A percentile compares a stretch with the other conserved stretches of the same genome.
Evolutionary conservation across 768 basidiomycete genomes (phyloP).

Genomic region (Hygrocybe coccinea): DNA sequence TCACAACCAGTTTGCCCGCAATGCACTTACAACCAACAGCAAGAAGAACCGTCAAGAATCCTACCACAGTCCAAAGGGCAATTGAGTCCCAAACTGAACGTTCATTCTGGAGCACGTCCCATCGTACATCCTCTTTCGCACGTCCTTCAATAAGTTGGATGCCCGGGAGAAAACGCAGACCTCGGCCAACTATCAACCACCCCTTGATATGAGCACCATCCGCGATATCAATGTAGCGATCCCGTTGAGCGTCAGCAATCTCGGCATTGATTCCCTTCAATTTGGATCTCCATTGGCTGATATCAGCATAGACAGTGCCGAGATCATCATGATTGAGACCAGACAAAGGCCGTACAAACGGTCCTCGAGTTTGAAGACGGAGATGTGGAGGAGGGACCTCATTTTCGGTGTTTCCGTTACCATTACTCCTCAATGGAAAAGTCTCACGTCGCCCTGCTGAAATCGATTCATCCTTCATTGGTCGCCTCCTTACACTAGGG

Average conservation of each 20-base stretch:
- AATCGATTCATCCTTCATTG: constrained; percentile 29
- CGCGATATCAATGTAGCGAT: constrained; percentile 67
- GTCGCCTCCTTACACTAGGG: constrained; percentile 29
- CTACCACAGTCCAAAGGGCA: constrained; percentile 56
- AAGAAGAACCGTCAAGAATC: constrained; percentile 46
- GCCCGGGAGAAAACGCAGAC: constrained; percentile 57
- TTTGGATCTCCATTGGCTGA: constrained; percentile 62
- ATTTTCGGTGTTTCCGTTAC: constrained; percentile 20
- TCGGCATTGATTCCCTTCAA: constrained; percentile 70
- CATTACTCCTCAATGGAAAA: constrained; percentile 50
- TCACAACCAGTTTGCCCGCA: background rate
- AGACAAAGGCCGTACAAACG: constrained; percentile 72
- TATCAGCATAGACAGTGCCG: constrained; percentile 61
- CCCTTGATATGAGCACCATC: constrained; percentile 66
- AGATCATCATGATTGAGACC: constrained; percentile 64
- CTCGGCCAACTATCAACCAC: constrained; percentile 73
- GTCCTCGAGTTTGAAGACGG: constrained; percentile 61
- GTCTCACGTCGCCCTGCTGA: constrained; percentile 49
- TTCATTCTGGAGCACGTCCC: constrained; percentile 69
- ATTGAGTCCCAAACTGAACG: constrained; percentile 41
- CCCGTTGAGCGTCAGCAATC: constrained; percentile 63
- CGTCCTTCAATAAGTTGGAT: constrained; percentile 70
- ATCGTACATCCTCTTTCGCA: constrained; percentile 78
- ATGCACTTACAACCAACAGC: constrained; percentile 54
- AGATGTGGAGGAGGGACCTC: constrained; percentile 57